Conservation (phyloP, 148 eudicot genomes). For the Camellia granthamiana region DNA sequence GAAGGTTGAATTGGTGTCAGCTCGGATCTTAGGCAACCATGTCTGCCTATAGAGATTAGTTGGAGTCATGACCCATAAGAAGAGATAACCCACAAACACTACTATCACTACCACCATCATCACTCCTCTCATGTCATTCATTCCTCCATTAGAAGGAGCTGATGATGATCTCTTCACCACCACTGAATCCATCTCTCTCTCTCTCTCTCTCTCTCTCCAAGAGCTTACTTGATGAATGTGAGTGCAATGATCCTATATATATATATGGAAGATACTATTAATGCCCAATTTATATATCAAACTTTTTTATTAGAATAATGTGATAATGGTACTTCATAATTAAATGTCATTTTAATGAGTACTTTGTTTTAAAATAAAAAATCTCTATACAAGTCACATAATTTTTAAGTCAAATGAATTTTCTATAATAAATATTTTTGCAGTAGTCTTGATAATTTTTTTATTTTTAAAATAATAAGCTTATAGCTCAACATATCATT, state of each 20-base stretch:
- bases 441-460: no score
- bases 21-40: constrained; percentile 41
- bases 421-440: no score
- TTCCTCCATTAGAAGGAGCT: constrained; percentile 5
- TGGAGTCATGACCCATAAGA: constrained; percentile 54
- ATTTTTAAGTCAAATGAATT: no score
- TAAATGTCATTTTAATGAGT: no score
- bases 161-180: constrained; percentile 5
- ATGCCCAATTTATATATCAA: no score
- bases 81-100: constrained; percentile 43
- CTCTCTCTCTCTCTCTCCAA: constrained; percentile 4
- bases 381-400: no score
- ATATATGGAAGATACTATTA: neutral
- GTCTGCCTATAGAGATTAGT: constrained; percentile 30
- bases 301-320: no score
- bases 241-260: constrained; percentile 1
- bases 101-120: constrained; percentile 19
- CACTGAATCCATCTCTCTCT: neutral
- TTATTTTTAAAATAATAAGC: no score
- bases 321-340: no score
- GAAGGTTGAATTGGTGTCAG: constrained; percentile 45
- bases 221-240: neutral
- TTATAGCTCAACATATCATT: no score
- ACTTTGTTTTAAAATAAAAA: no score
- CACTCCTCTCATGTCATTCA: neutral